phyloP scores from a whole-genome alignment of 1,139 yeast genomes.

The Wickerhamiella pararugosa region DNA sequence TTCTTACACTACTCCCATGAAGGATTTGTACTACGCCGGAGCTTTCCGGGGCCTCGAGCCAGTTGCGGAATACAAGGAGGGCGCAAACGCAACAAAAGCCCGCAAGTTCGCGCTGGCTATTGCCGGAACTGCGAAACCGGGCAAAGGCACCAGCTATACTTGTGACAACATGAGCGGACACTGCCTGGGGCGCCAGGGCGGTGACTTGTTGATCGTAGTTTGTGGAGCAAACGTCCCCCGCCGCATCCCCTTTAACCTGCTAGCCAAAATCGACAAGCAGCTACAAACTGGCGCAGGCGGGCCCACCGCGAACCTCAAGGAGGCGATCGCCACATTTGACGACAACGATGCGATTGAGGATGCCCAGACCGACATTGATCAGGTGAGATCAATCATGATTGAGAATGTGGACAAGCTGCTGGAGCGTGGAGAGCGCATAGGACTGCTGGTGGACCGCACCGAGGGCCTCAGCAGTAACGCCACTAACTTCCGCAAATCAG shows the following conservation, averaged over 20 bases:
- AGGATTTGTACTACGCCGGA: conserved; percentile 8
- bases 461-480: conserved; percentile 57
- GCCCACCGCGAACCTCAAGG: neutral
- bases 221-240: conserved; percentile 17
- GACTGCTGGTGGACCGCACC: conserved; percentile 64
- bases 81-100: conserved; percentile 1
- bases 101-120: conserved; percentile 12
- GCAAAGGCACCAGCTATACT: conserved; percentile 12
- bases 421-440: conserved; percentile 69
- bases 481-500: conserved; percentile 55
- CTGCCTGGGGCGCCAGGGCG: conserved; percentile 12
- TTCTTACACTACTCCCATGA: too few species aligned
- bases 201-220: conserved; percentile 17
- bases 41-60: conserved; percentile 6
- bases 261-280: conserved; percentile 15
- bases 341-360: conserved; percentile 12
- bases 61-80: conserved; percentile 8
- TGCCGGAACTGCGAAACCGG: conserved; percentile 13
- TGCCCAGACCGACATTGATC: conserved; percentile 27
- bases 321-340: conserved; percentile 5
- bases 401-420: conserved; percentile 35
- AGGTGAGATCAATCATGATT: conserved; percentile 28
- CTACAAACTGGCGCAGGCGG: conserved; percentile 9
- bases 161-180: conserved; percentile 11
- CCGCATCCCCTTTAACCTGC: conserved; percentile 18